These are phyloP conservation scores for Martensiomyces pterosporus DNA, from an alignment of 192 early-diverging fungal species.

Conservation along the genomic window DNA sequence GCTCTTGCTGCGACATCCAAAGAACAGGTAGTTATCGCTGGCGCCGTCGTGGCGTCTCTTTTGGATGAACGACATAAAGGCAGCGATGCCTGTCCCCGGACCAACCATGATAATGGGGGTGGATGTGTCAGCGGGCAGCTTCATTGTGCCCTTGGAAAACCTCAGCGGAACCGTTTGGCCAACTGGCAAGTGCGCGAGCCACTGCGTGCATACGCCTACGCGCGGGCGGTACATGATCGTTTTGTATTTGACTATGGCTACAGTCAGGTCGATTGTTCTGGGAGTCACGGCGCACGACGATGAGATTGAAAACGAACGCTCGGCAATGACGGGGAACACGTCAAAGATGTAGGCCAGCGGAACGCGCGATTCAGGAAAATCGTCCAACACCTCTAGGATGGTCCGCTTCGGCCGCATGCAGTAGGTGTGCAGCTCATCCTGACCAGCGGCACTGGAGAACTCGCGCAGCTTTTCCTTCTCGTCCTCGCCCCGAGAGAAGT, in stretches of 20 bases:
- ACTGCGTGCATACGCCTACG: slow-evolving; percentile 79
- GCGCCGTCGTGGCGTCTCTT: slow-evolving; percentile 46
- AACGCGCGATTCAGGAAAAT: slow-evolving; percentile 72
- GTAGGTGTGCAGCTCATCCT: slow-evolving; percentile 88
- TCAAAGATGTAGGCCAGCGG: slow-evolving; percentile 82
- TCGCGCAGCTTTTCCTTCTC: slow-evolving; percentile 82
- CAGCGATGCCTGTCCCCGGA: slow-evolving; percentile 87
- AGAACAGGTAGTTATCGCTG: slow-evolving; percentile 69
- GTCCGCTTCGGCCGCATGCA: slow-evolving; percentile 76
- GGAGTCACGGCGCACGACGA: slow-evolving; percentile 49
- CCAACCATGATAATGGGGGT: slow-evolving; percentile 78
- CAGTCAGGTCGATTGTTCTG: slow-evolving; percentile 63
- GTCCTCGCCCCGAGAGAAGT: slow-evolving; percentile 64
- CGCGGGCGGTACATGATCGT: slow-evolving; percentile 72
- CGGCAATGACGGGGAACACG: slow-evolving; percentile 73
- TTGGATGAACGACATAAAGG: slow-evolving; percentile 78
- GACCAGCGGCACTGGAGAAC: slow-evolving; percentile 69
- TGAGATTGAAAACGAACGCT: slow-evolving; percentile 84
- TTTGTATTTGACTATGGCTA: slow-evolving; percentile 83
- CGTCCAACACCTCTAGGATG: slow-evolving; percentile 75
- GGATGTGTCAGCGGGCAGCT: slow-evolving; percentile 51
- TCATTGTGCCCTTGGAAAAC: slow-evolving; percentile 64
- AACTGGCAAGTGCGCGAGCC: slow-evolving; percentile 49
- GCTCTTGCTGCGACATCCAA: slow-evolving; percentile 71
- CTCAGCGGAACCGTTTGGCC: slow-evolving; percentile 41